These are phyloP conservation scores for Solanum pinnatisectum DNA, from an alignment of 257 asterid species.

Conservation along the genomic window DNA sequence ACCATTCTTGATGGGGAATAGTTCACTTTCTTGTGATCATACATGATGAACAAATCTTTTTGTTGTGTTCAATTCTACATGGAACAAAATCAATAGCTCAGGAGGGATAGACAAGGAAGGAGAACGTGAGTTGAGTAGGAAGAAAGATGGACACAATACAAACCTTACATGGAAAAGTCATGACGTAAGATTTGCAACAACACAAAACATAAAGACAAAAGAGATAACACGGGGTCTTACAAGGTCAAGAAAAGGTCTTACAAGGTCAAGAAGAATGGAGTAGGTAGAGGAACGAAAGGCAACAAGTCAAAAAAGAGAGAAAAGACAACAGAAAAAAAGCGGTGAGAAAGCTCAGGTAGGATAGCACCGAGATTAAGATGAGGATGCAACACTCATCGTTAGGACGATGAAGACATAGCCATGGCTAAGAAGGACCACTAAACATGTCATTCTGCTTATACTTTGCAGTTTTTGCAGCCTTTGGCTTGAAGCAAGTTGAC, in stretches of 20 bases:
- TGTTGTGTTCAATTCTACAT: background rate
- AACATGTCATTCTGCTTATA: conserved; percentile 13
- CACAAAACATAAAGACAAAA: background rate
- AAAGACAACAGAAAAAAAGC: background rate
- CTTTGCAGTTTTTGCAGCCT: conserved; percentile 7
- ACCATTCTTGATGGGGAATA: background rate
- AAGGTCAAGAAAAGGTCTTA: conserved; percentile 96
- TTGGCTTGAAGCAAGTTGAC: background rate
- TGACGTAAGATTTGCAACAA: background rate
- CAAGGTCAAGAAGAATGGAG: conserved; percentile 57
- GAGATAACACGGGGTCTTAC: conserved; percentile 50
- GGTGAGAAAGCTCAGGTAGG: conserved; percentile 65
- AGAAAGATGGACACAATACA: background rate
- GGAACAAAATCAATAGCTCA: conserved; percentile 46
- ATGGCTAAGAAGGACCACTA: background rate
- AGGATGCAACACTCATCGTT: background rate
- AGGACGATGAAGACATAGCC: background rate
- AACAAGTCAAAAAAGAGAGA: conserved; percentile 46
- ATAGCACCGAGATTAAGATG: conserved; percentile 52
- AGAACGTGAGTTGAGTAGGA: conserved; percentile 54
- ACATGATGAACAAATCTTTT: background rate
- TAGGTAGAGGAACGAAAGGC: conserved; percentile 22
- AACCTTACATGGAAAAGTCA: conserved; percentile 13
- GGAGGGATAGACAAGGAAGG: conserved; percentile 99
- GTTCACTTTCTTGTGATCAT: background rate